A percentile compares a stretch with the other conserved stretches of the same genome.
phyloP scores from a whole-genome alignment of 2,329 filamentous ascomycete species.

The Apiospora phragmitis region DNA sequence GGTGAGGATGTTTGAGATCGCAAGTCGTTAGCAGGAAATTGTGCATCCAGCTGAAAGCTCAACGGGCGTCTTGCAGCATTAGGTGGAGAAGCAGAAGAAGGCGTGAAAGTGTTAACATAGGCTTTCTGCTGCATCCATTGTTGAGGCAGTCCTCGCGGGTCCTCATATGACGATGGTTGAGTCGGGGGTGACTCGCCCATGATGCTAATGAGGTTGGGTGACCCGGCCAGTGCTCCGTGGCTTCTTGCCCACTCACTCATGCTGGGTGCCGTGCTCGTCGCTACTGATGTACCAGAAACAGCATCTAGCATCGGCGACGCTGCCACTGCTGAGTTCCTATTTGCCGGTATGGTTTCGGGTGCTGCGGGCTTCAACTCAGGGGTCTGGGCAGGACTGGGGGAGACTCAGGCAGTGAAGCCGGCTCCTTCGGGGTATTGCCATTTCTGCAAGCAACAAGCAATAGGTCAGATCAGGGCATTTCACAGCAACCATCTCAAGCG shows the following conservation, averaged over 20 bases:
- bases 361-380: slow-evolving; percentile 31
- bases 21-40: slow-evolving; percentile 38
- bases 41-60: slow-evolving; percentile 42
- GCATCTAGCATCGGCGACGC: slow-evolving; percentile 32
- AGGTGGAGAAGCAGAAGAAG: slow-evolving; percentile 33
- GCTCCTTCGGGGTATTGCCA: slow-evolving; percentile 25
- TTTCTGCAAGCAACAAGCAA: slow-evolving; percentile 15
- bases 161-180: slow-evolving; percentile 38
- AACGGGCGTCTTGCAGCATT: slow-evolving; percentile 36
- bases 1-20: slow-evolving; percentile 41
- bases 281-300: slow-evolving; percentile 31
- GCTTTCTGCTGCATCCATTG: slow-evolving; percentile 15
- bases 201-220: slow-evolving; percentile 36
- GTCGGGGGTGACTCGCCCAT: slow-evolving; percentile 38
- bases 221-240: slow-evolving; percentile 31
- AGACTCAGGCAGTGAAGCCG: slow-evolving; percentile 25
- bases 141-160: slow-evolving; percentile 17
- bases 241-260: slow-evolving; percentile 33
- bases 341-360: slow-evolving; percentile 31
- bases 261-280: slow-evolving; percentile 34
- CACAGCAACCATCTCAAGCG: not conserved
- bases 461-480: slow-evolving; percentile 9
- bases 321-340: slow-evolving; percentile 21
- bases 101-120: slow-evolving; percentile 26
- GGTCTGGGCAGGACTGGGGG: slow-evolving; percentile 25